Evolutionary conservation across 2,329 filamentous ascomycete genomes (phyloP).

Genomic region (Beauveria sp.): DNA sequence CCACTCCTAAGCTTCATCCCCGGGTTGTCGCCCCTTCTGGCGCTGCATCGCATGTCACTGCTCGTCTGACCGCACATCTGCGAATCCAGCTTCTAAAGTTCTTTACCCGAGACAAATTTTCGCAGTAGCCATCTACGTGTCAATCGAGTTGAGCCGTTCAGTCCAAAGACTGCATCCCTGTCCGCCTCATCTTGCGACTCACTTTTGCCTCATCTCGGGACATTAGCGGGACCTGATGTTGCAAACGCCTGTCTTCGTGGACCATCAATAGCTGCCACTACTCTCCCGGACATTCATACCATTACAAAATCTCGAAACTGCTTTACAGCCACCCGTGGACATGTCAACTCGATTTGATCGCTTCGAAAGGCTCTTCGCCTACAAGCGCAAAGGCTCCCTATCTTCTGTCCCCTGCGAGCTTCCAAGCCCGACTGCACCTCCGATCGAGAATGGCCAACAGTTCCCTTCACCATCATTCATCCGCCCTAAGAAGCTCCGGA

Average conservation of each 20-base stretch:
- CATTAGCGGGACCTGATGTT: background rate
- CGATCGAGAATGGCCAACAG: conserved; percentile 23
- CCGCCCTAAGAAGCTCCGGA: conserved; percentile 44
- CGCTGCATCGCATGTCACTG: conserved; percentile 6
- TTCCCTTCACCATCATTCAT: conserved; percentile 50
- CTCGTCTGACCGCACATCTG: background rate
- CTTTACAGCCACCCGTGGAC: conserved; percentile 15
- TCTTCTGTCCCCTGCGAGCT: conserved; percentile 19
- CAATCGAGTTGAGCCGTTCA: background rate
- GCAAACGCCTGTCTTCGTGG: conserved; percentile 8
- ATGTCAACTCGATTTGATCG: conserved; percentile 44
- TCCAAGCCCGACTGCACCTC: conserved; percentile 15
- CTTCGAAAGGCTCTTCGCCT: conserved; percentile 45
- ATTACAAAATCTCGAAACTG: background rate
- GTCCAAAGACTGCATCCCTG: background rate
- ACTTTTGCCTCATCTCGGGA: conserved; percentile 7
- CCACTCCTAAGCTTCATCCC: background rate
- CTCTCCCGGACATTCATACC: background rate
- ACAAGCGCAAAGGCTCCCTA: conserved; percentile 30
- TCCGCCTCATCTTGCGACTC: background rate
- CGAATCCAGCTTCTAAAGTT: background rate
- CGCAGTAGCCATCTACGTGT: background rate
- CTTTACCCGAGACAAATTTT: background rate
- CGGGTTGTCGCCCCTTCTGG: background rate
- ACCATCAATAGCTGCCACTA: background rate